Evolutionary conservation across 2,329 filamentous ascomycete genomes (phyloP), one percentile per base, ranked within the genome.

Genomic region (Sporothrix pallida): DNA sequence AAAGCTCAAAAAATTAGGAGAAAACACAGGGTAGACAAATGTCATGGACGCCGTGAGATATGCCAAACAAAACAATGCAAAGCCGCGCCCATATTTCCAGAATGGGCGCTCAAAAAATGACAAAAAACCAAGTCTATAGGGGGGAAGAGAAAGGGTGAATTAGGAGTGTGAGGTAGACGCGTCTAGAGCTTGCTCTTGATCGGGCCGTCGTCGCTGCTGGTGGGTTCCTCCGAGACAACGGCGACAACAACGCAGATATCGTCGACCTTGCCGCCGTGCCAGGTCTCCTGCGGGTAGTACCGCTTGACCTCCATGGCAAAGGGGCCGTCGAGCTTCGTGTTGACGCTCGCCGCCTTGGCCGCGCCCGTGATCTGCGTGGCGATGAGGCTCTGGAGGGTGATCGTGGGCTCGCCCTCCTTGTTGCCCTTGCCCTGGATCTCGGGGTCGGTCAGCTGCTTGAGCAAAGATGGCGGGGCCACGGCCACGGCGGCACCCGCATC

Each of bases 291-390:
- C 0, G 96, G 95, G 78, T 93, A 97, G 79, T 93, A 91, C 79
- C 91, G 93, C 80, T 96, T 93, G 23, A 98, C 94, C 81, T 98
- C 94, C 82, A 93, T 97, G 56, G 96, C 94, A 82, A 99, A 99
- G 0, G 96, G 96, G 0, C 95, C 94, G 81, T 98, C 93, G 71
- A 93, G 85, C 79, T 92, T 93, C 68, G 87, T 88, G 82, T 97
- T 94, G 74, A 93, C 82, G 80, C 95, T 97, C 7, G 95, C 94
- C 8, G 88, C 85, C 83, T 98, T 98, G 6, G 96, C 95, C 71
- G 94, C 93, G 10, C 87, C 86, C 17, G 93, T 91, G 73, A 99
- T 91, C 50, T 93, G 91, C 2, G 91, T 89, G 0, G 96, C 95
- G 6, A 99, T 84, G 44, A 91, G 84, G 75, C 90, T 92, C 80